Percentiles rank a stretch among this genome's conserved stretches.
phyloP scores from a whole-genome alignment of 495 filamentous ascomycete species.

The Neurospora tetrasperma region DNA sequence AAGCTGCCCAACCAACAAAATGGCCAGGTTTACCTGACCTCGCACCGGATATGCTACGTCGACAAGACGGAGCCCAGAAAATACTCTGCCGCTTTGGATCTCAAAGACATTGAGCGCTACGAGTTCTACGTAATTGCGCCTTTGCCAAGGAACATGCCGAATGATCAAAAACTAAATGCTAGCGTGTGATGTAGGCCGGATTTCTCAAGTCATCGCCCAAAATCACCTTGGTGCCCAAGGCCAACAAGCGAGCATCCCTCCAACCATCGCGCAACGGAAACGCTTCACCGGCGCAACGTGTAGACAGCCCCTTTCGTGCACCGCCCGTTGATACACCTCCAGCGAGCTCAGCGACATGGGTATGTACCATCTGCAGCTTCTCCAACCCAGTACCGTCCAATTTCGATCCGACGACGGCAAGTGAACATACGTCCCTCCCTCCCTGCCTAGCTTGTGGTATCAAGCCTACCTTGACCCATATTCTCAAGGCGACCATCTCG shows the following conservation, averaged over 20 bases:
- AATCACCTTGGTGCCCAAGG: slow-evolving; percentile 76
- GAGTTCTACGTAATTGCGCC: slow-evolving; percentile 67
- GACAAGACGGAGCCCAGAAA: slow-evolving; percentile 80
- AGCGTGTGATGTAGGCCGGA: slow-evolving; percentile 49
- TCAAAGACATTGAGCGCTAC: slow-evolving; percentile 83
- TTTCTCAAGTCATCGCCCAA: slow-evolving; percentile 95
- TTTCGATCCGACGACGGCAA: slow-evolving; percentile 74
- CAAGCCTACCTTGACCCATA: slow-evolving; percentile 68
- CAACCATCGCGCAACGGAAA: slow-evolving; percentile 34
- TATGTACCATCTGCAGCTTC: slow-evolving; percentile 94
- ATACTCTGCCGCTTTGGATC: slow-evolving; percentile 71
- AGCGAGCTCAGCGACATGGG: slow-evolving; percentile 71
- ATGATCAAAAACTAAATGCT: not conserved
- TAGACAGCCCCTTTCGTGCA: slow-evolving; percentile 39
- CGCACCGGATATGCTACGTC: slow-evolving; percentile 90
- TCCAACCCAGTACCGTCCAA: slow-evolving; percentile 93
- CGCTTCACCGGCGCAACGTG: slow-evolving; percentile 37
- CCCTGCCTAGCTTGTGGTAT: slow-evolving; percentile 92
- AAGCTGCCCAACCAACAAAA: slow-evolving; percentile 92
- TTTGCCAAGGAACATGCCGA: not conserved
- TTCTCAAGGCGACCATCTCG: slow-evolving; percentile 76
- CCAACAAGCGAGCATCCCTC: slow-evolving; percentile 44
- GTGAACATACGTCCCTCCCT: slow-evolving; percentile 61
- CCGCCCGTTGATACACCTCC: slow-evolving; percentile 38
- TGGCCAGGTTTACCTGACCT: slow-evolving; percentile 92